Base-by-base conservation (phyloP, 1,284 basidiomycete species). In the Cutaneotrichosporon sp. region DNA sequence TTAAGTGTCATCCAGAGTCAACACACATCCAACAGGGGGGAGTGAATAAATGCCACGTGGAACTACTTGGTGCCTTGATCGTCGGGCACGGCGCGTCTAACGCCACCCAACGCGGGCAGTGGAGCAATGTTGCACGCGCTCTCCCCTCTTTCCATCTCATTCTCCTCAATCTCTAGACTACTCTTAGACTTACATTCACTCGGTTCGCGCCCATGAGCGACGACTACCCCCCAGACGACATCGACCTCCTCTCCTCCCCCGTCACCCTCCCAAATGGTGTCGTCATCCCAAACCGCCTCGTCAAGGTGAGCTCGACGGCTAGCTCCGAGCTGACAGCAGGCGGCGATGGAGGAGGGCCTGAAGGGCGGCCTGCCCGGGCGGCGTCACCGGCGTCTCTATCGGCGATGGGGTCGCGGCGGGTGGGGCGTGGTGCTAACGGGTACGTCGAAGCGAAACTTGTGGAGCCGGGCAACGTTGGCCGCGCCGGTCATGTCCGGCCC, bases 341-440 rank as follows among this genome's bases (percentile, higher is more conserved):
- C 87, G 22, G 88, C 93, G 0, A 84, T 93, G 84, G 93, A 93
- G 69, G 93, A 95, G 75, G 89, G 92, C 1, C 81, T 89, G 33
- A 81, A 81, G 14, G 90, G 91, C n/a, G 89, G 90, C 0, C 83
- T 85, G 16, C 92, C 92, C 0, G 90, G 88, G 62, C 69, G 79
- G 18, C 77, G 82, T 36, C 89, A 92, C 72, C 77, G 83, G 45
- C 72, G 78, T 1, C 82, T 97, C 25, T 97, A 98, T 75, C 79
- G 84, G 1, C 80, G 82, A 67, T 98, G 94, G 93, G 86, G 87
- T 0, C 75, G 82, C 42, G 86, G 88, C 4, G 84, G 84, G 22
- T 97, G 92, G 92, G 95, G 92, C 0, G 90, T 97, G 82, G 82
- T 97, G 58, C 81, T 95, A 55, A 93, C 94, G 0, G 93, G 82